These are phyloP conservation scores for Quercus berberidifolia DNA, from an alignment of 306 rosid genomes.

Conservation along the genomic window DNA sequence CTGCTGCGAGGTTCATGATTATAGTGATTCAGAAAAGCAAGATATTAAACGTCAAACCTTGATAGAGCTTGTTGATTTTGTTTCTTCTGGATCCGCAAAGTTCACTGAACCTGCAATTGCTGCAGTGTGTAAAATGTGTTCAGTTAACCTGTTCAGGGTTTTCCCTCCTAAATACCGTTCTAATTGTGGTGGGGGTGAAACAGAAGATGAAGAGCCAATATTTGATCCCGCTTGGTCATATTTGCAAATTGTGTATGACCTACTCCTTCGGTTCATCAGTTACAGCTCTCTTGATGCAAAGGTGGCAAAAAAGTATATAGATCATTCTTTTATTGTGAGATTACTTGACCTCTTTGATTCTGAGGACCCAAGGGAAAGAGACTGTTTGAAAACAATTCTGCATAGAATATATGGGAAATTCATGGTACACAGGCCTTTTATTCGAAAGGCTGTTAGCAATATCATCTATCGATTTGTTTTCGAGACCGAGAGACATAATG, in stretches of 20 bases:
- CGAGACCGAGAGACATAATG: constrained; percentile 88
- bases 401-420: constrained; percentile 93
- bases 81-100: constrained; percentile 86
- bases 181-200: constrained; percentile 62
- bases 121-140: constrained; percentile 88
- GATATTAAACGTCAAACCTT: constrained; percentile 80
- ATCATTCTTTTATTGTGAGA: constrained; percentile 75
- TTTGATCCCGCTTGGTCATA: constrained; percentile 98
- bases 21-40: constrained; percentile 68
- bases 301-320: constrained; percentile 71
- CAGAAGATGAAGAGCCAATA: constrained; percentile 91
- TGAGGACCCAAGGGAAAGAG: constrained; percentile 98
- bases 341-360: constrained; percentile 96
- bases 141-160: constrained; percentile 78
- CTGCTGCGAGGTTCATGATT: constrained; percentile 75
- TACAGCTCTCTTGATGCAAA: constrained; percentile 72
- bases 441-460: constrained; percentile 85
- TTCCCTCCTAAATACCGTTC: constrained; percentile 91
- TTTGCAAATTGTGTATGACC: constrained; percentile 88
- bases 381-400: constrained; percentile 88
- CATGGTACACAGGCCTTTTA: constrained; percentile 93
- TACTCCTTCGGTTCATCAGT: constrained; percentile 80
- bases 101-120: constrained; percentile 80
- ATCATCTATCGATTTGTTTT: constrained; percentile 82
- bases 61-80: constrained; percentile 83